Base-by-base conservation (phyloP, 2,329 filamentous ascomycete genomes). In the Aureobasidium subglaciale region DNA sequence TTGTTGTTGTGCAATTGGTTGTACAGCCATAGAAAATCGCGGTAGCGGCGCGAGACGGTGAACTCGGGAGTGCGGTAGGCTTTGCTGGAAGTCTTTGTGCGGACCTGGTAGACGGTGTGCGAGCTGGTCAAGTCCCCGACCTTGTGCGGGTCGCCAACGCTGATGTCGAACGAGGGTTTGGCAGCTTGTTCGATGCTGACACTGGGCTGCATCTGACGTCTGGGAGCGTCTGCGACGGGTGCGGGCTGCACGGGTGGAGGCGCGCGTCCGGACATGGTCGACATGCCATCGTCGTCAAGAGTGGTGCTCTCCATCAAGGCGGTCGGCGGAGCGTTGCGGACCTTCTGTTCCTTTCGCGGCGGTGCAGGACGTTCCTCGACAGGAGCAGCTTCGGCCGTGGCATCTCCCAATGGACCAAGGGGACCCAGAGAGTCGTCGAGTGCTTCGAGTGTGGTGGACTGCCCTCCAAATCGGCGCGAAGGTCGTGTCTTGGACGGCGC, bases 21-120 rank as follows among this genome's bases (percentile, higher is more conserved):
- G 71, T 99, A 99, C 25, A 99, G 83, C 93, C 93, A 99, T 53
- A 99, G 77, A 70, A 99, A 99, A 73, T 99, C 93, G 58, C 91
- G 86, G 71, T 97, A 99, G 67, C 93, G 84, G 64, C 93, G 82
- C 66, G 90, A 95, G 63, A 99, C 93, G 56, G 90, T 86, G 66
- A 99, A 97, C 67, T 96, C 91, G 52, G 88, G 79, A 65, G 92
- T 87, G 67, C 88, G 88, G 72, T 97, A 99, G 50, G 90, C 93
- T 75, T 96, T 96, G 34, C 92, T 97, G 1, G 90, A 88, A 11
- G 93, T 99, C 88, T 87, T 93, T 57, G 93, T 99, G 65, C 88
- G 82, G 61, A 99, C 93, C 64, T 90, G 90, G 73, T 99, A 99
- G 45, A 97, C 93, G 61, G 96, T 99, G 71, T 99, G 93, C 60